Base-by-base conservation (phyloP, 225 moss, liverwort and hornwort species). In the Physcomitrellopsis africana region DNA sequence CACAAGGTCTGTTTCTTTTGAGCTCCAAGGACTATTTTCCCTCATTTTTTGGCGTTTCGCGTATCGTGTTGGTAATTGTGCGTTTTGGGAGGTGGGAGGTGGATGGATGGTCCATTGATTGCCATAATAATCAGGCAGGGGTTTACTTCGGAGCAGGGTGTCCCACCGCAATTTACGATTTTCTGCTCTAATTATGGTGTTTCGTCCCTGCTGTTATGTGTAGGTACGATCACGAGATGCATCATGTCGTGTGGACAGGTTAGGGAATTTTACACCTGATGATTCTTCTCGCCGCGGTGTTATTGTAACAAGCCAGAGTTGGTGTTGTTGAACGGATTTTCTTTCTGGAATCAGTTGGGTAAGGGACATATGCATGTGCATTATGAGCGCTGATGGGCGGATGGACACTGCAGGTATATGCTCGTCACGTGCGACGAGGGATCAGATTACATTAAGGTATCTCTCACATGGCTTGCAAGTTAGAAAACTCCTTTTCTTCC, bases 401-500 rank as follows among this genome's bases (percentile, higher is more conserved):
- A 63, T 51, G 61, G 15, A n/a, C 75, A 63, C 26, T 84, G 81
- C 88, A 99, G 99, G 83, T 99, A 99, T 48, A 99, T 99, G 92
- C 83, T 99, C 61, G 95, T 99, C 79, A 99, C 99, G 26, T 99
- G 99, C 78, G 99, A 95, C 73, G 99, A 95, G 76, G 93, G 82
- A 61, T 82, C 95, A 47, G 93, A 95, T 87, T 90, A 84, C 46
- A 99, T 99, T 72, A 99, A 99, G 93, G 99, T 99, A 72, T 60
- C 52, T 65, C 60, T 72, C 19, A 14, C 14, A 11, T 46, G 23
- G 59, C 44, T 37, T 61, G 81, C 63, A 24, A 63, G 17, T 32
- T 12, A 11, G 11, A 55, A 44, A 57, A 0, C 43, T 67, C 7
- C 0, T 4, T 60, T 7, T 60, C n/a, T 60, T 32, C 60, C 48